Evolutionary conservation across 495 filamentous ascomycete species (phyloP), one percentile per base, ranked within the genome.

Genomic region (Aspergillus conjunctus): DNA sequence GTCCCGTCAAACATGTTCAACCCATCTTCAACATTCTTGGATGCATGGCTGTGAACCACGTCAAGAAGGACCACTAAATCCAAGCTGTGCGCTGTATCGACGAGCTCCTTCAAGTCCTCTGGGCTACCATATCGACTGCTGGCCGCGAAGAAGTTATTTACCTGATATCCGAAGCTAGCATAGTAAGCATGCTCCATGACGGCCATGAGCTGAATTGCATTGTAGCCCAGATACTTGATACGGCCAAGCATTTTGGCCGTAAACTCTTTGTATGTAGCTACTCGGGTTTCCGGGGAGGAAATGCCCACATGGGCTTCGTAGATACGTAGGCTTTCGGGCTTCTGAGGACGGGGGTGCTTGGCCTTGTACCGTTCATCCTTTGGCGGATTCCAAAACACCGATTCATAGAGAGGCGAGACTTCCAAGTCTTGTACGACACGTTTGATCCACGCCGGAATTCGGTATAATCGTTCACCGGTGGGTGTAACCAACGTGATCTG

Each of bases 121-220:
- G 95, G 94, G 12, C 87, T 84, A 51, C 94, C 94, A 68, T 97
- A 98, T 61, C 94, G 87, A 73, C 93, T 97, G 72, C 93, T 97
- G 1, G 92, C 93, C 41, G 94, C 95, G 69, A 98, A 98, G 82
- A 98, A 98, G 76, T 89, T 97, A 75, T 97, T 98, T 66, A 98
- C 85, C 71, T 98, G 94, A 74, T 98, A 98, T 34, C 94, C 94
- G 68, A 98, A 98, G 66, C 93, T 97, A 63, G 94, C 94, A 74
- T 98, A 98, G 79, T 98, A 98, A 30, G 94, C 93, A 77, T 98
- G 94, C 72, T 98, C 94, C 91, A 98, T 98, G 66, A 98, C 83
- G 43, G 94, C 94, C 94, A 98, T 98, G 64, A 98, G 81, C 73
- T 98, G 94, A 66, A 98, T 97, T 43, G 93, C 89, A 77, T 98